Conservation (phyloP, 2,329 filamentous ascomycete genomes). For the Fusarium liriodendri region DNA sequence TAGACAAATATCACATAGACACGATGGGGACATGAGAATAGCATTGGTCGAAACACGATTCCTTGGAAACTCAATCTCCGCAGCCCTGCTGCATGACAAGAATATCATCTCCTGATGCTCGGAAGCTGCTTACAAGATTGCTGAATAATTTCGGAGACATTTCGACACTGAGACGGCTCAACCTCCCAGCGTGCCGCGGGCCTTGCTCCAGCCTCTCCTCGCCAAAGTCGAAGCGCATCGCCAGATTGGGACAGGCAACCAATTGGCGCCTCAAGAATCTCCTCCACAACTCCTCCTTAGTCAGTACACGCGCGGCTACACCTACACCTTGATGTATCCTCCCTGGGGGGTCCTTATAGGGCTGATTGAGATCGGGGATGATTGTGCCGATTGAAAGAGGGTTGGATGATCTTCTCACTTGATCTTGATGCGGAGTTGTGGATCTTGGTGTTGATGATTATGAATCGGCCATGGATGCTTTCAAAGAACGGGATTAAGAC, state of each 20-base stretch:
- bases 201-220: background rate
- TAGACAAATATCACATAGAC: background rate
- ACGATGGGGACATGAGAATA: background rate
- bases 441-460: background rate
- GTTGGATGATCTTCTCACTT: background rate
- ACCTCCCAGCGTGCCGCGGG: background rate
- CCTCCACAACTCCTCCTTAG: background rate
- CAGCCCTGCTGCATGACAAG: background rate
- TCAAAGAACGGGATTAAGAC: background rate
- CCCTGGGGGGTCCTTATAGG: background rate
- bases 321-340: background rate
- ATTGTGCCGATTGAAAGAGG: background rate
- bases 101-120: background rate
- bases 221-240: background rate
- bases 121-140: background rate
- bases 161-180: background rate
- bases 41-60: background rate
- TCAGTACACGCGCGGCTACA: background rate
- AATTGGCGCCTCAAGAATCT: background rate
- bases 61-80: background rate
- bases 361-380: background rate
- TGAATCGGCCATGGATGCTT: background rate
- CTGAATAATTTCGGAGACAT: background rate
- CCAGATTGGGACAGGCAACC: background rate
- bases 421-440: background rate